These are phyloP conservation scores for Acanthamoeba castellanii DNA, from an alignment of 208 protist genomes.

Conservation along the genomic window DNA sequence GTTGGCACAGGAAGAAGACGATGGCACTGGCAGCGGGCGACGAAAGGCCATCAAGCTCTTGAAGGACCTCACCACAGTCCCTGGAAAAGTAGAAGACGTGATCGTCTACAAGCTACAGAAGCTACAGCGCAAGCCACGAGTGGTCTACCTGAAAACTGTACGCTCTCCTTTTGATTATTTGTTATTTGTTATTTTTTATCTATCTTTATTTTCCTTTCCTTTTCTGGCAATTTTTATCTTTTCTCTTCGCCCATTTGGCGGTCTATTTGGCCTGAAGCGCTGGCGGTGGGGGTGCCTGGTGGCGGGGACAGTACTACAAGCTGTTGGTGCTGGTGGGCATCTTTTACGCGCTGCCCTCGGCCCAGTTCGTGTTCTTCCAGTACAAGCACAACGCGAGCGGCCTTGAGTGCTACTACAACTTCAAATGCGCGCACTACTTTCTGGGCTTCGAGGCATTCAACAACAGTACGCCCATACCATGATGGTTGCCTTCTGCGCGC, in stretches of 20 bases:
- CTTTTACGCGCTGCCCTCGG: constrained; percentile 61
- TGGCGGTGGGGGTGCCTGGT: neutral
- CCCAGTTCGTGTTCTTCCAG: constrained; percentile 69
- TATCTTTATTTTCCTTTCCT: neutral
- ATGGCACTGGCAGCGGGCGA: neutral
- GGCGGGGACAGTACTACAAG: constrained; percentile 39
- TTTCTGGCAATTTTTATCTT: neutral
- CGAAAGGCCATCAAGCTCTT: constrained; percentile 8
- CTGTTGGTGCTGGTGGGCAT: constrained; percentile 58
- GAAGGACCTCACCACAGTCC: neutral
- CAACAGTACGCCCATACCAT: constrained; percentile 14
- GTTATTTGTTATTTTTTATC: neutral
- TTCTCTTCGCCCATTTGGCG: neutral
- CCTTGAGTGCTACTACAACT: constrained; percentile 56
- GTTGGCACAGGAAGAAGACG: neutral
- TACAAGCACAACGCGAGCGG: constrained; percentile 30
- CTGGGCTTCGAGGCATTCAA: constrained; percentile 63
- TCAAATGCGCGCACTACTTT: constrained; percentile 46
- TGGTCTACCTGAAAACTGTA: constrained; percentile 32
- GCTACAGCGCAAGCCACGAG: neutral
- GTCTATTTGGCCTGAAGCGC: neutral
- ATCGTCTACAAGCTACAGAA: constrained; percentile 18
- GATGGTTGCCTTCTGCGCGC: neutral
- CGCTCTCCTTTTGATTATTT: neutral
- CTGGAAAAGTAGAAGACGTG: constrained; percentile 19